A percentile compares a stretch with the other conserved stretches of the same genome.
Evolutionary conservation across 179 eudicot genomes (phyloP).

Genomic region (Silene noctiflora): DNA sequence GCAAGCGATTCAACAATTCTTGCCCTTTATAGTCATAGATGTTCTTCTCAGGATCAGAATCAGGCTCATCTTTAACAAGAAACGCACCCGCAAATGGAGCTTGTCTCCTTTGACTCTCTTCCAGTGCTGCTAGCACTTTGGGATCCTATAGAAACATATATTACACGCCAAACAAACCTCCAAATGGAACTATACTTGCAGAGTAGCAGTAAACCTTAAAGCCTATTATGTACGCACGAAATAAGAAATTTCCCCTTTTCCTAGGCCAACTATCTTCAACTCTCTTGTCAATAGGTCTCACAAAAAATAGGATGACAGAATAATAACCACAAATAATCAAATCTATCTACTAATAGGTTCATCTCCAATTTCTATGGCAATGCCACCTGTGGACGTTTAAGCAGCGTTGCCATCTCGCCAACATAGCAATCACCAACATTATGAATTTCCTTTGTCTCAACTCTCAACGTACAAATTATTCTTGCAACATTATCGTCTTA

Average conservation of each 20-base stretch:
- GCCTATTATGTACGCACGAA: neutral
- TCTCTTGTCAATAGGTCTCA: neutral
- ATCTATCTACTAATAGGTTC: no score
- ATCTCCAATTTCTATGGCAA: neutral
- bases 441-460: no score
- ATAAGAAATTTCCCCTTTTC: neutral
- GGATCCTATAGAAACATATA: conserved; percentile 57
- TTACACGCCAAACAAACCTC: conserved; percentile 12
- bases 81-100: conserved; percentile 99
- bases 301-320: neutral
- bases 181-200: neutral
- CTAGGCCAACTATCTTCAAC: neutral
- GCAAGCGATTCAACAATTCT: conserved; percentile 78
- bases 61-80: conserved; percentile 81
- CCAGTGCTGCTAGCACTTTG: conserved; percentile 81
- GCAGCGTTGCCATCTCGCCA: no score
- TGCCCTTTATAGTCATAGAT: conserved; percentile 79
- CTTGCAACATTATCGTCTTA: neutral
- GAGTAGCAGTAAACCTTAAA: neutral
- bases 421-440: no score
- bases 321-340: neutral
- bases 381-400: neutral
- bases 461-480: no score
- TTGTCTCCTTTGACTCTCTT: conserved; percentile 77
- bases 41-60: conserved; percentile 67